phyloP scores from a whole-genome alignment of 73 alveolate genomes.

The Uronychia binucleata region DNA sequence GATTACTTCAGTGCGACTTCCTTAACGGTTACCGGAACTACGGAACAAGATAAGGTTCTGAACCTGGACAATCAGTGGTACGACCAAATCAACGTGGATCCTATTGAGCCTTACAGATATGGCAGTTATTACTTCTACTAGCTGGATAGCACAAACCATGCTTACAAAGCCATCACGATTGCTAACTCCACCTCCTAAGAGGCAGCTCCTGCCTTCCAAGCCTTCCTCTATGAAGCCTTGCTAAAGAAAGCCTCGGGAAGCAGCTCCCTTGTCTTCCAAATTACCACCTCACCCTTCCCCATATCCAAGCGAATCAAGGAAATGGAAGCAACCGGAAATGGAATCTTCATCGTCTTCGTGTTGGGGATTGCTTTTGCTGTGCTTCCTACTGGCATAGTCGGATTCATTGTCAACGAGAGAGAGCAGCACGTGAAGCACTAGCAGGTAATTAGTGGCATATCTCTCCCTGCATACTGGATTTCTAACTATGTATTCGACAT shows the following conservation, averaged over 20 bases:
- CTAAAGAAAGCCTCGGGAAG: constrained; percentile 14
- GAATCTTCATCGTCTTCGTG: constrained; percentile 64
- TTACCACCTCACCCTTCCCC: constrained; percentile 47
- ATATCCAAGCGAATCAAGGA: constrained; percentile 46
- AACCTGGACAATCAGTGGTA: constrained; percentile 46
- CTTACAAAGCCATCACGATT: constrained; percentile 26
- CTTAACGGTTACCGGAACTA: not conserved
- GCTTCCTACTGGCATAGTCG: constrained; percentile 90
- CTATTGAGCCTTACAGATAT: constrained; percentile 35
- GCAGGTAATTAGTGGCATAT: constrained; percentile 90
- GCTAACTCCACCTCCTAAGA: constrained; percentile 42
- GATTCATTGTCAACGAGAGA: constrained; percentile 85
- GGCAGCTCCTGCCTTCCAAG: constrained; percentile 42
- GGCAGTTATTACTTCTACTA: constrained; percentile 53
- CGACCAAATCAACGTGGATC: constrained; percentile 7
- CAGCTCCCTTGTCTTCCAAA: constrained; percentile 6
- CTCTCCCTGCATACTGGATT: constrained; percentile 89
- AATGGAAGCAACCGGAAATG: constrained; percentile 56
- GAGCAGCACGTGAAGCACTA: constrained; percentile 82
- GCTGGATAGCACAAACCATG: constrained; percentile 21
- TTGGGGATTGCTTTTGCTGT: constrained; percentile 90
- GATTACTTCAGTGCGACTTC: not conserved
- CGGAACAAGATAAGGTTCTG: not conserved
- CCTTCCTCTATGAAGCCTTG: constrained; percentile 44
- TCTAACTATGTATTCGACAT: constrained; percentile 90